These are phyloP conservation scores for Penicillium sp. DNA, from an alignment of 2,329 filamentous ascomycete genomes.

Conservation along the genomic window DNA sequence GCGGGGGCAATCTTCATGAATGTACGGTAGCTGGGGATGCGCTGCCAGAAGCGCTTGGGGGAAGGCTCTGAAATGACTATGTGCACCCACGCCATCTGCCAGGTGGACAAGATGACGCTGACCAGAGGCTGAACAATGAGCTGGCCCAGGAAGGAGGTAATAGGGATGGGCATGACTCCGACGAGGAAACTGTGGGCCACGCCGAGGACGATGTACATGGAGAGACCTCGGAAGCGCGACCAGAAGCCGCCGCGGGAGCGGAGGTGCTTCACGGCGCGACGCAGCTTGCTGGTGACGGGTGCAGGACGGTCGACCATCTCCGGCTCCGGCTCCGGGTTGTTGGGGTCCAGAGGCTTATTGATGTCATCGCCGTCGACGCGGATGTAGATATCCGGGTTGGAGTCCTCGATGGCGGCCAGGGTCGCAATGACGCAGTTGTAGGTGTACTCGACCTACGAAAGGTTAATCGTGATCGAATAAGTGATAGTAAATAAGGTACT, in stretches of 20 bases:
- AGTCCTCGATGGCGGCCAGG: slow-evolving; percentile 63
- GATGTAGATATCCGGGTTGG: slow-evolving; percentile 53
- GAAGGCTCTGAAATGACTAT: slow-evolving; percentile 73
- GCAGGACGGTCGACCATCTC: slow-evolving; percentile 46
- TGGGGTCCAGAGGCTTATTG: slow-evolving; percentile 33
- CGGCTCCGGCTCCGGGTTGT: slow-evolving; percentile 45
- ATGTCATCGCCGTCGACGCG: slow-evolving; percentile 47
- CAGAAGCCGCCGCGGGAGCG: slow-evolving; percentile 61
- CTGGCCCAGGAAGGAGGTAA: slow-evolving; percentile 43
- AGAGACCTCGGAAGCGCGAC: slow-evolving; percentile 68
- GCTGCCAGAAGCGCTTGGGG: slow-evolving; percentile 62
- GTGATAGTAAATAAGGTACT: slow-evolving; percentile 7
- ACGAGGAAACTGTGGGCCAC: slow-evolving; percentile 48
- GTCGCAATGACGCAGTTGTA: slow-evolving; percentile 60
- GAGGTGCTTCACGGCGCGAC: slow-evolving; percentile 60
- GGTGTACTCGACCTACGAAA: slow-evolving; percentile 54
- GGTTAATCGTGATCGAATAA: neutral
- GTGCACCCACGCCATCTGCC: slow-evolving; percentile 80
- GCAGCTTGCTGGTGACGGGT: slow-evolving; percentile 62
- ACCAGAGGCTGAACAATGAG: slow-evolving; percentile 56
- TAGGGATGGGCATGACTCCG: slow-evolving; percentile 32
- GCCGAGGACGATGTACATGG: slow-evolving; percentile 49
- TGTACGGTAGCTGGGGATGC: slow-evolving; percentile 65
- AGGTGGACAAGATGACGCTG: slow-evolving; percentile 62
- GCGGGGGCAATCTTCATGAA: slow-evolving; percentile 71